Evolutionary conservation across 179 eudicot species (phyloP).

Genomic region (Camellia oleifera): DNA sequence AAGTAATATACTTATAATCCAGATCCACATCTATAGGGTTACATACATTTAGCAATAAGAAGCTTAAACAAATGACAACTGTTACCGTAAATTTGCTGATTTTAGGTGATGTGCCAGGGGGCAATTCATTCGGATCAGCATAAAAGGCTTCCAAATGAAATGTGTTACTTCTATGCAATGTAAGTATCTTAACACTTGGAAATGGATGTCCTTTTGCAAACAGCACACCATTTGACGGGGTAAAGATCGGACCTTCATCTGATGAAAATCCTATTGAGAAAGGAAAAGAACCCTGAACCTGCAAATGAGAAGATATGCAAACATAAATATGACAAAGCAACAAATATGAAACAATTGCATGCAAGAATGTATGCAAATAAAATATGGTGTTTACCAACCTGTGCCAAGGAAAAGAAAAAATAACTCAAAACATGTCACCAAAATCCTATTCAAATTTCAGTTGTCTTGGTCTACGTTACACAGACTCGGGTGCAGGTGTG

Average conservation of each 20-base stretch:
- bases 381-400: background rate
- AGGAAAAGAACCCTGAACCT: conserved; percentile 92
- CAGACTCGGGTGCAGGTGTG: too few relatives aligned
- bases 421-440: background rate
- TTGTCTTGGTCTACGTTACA: too few relatives aligned
- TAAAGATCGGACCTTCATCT: conserved; percentile 50
- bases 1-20: background rate
- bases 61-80: conserved; percentile 1
- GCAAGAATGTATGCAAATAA: background rate
- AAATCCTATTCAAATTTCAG: background rate
- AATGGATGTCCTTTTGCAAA: conserved; percentile 74
- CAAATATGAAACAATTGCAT: background rate
- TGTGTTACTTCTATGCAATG: conserved; percentile 45
- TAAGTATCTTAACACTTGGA: conserved; percentile 75
- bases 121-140: conserved; percentile 59
- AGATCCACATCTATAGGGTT: background rate
- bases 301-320: conserved; percentile 24
- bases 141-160: conserved; percentile 70
- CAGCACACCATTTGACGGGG: conserved; percentile 40
- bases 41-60: conserved; percentile 11
- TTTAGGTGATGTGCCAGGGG: conserved; percentile 60
- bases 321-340: conserved; percentile 14
- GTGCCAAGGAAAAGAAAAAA: background rate
- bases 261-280: conserved; percentile 69
- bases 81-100: conserved; percentile 64